These are phyloP conservation scores for Diplogelasinospora grovesii DNA, from an alignment of 495 filamentous ascomycete species.

Conservation along the genomic window DNA sequence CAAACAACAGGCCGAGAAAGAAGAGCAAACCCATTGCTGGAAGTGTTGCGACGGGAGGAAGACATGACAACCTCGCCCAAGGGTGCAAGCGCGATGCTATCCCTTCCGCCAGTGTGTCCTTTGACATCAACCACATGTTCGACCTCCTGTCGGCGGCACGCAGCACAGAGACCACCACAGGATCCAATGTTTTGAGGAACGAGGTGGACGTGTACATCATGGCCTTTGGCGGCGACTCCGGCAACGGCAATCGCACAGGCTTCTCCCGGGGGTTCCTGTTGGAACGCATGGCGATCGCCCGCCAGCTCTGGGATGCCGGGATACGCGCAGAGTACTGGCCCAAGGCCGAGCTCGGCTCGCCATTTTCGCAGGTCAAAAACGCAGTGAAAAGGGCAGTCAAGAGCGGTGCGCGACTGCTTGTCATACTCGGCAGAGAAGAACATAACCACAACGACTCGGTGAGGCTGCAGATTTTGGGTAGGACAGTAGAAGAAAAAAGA, in stretches of 20 bases:
- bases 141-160: constrained; percentile 76
- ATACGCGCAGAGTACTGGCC: constrained; percentile 70
- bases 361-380: constrained; percentile 70
- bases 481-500: constrained; percentile 62
- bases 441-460: constrained; percentile 71
- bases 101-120: constrained; percentile 89
- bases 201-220: constrained; percentile 88
- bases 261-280: too few relatives aligned
- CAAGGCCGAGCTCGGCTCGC: constrained; percentile 75
- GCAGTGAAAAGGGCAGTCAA: too few relatives aligned
- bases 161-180: constrained; percentile 50
- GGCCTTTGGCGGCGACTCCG: constrained; percentile 87
- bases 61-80: constrained; percentile 86
- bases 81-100: constrained; percentile 72
- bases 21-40: constrained; percentile 44
- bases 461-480: constrained; percentile 70
- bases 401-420: constrained; percentile 62
- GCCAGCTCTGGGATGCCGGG: constrained; percentile 70
- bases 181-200: too few relatives aligned
- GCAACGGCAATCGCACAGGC: constrained; percentile 71
- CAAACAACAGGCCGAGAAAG: too few relatives aligned
- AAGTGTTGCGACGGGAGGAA: constrained; percentile 80
- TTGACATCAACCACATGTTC: constrained; percentile 93
- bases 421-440: constrained; percentile 83
- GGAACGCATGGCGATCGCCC: constrained; percentile 70